A percentile compares a stretch with the other conserved stretches of the same genome.
Evolutionary conservation across 805 yeast species (phyloP).

Genomic region (Myxozyma udenii): DNA sequence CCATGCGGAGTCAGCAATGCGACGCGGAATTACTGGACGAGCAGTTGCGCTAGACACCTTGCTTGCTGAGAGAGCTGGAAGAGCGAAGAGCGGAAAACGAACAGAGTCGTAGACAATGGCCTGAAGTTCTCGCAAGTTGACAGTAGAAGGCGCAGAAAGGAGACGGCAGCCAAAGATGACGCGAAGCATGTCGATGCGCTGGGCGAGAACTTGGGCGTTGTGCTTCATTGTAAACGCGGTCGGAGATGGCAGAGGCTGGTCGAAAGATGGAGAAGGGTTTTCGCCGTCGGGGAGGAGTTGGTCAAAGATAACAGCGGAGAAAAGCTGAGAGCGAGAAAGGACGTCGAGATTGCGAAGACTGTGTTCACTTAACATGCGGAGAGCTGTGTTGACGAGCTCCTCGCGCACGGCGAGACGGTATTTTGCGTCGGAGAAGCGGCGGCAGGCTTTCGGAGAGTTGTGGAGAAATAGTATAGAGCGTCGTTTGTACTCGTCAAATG

Average conservation of each 20-base stretch:
- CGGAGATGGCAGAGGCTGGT: constrained; percentile 18
- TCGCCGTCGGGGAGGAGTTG: constrained; percentile 21
- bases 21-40: constrained; percentile 7
- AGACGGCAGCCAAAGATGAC: constrained; percentile 25
- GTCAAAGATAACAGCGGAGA: constrained; percentile 26
- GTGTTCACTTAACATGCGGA: constrained; percentile 21
- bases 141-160: constrained; percentile 11
- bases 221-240: constrained; percentile 25
- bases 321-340: constrained; percentile 24
- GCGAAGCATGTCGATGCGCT: constrained; percentile 26
- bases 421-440: constrained; percentile 11
- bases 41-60: constrained; percentile 7
- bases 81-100: constrained; percentile 25
- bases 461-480: constrained; percentile 14
- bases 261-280: constrained; percentile 19
- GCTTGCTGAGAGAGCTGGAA: constrained; percentile 2
- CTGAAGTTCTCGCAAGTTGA: constrained; percentile 21
- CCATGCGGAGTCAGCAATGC: constrained; percentile 26
- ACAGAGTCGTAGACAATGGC: constrained; percentile 26
- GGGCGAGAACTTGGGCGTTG: constrained; percentile 18
- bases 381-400: constrained; percentile 16
- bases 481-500: constrained; percentile 17
- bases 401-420: constrained; percentile 25
- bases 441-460: constrained; percentile 20
- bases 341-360: constrained; percentile 7